These are phyloP conservation scores for Trypanosoma rangeli DNA, from an alignment of 208 protist species.

Conservation along the genomic window DNA sequence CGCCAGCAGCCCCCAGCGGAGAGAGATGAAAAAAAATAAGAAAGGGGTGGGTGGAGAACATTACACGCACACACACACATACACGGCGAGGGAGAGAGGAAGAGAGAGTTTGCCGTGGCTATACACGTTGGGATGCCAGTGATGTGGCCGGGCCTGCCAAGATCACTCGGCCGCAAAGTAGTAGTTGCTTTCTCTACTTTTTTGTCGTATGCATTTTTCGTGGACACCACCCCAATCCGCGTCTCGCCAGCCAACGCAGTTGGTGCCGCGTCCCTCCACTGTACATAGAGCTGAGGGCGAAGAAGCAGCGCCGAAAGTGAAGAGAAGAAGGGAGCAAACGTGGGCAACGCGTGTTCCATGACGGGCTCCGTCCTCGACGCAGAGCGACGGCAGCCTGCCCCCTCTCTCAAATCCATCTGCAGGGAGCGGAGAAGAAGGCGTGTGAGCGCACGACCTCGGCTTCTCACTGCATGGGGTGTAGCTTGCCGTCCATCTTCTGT, in stretches of 20 bases:
- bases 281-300: neutral
- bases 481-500: conserved; percentile 31
- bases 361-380: neutral
- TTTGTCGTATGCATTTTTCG: neutral
- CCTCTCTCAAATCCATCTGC: neutral
- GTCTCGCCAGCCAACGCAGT: neutral
- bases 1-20: neutral
- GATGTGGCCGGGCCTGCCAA: neutral
- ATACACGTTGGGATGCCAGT: neutral
- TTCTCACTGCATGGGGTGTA: conserved; percentile 16
- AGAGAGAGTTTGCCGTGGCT: neutral
- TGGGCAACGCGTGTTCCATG: neutral
- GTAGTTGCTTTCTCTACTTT: neutral
- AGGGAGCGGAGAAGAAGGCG: neutral
- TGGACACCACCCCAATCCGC: neutral
- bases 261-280: neutral
- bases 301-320: neutral
- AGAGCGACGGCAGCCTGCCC: neutral
- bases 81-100: neutral
- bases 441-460: neutral
- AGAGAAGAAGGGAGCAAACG: neutral
- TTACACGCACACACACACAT: too few relatives aligned
- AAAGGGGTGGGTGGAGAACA: too few relatives aligned
- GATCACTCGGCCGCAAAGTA: neutral
- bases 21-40: conserved; percentile 8